Base-by-base conservation (phyloP, 345 rosid genomes). In the Cardamine chenopodiifolia region DNA sequence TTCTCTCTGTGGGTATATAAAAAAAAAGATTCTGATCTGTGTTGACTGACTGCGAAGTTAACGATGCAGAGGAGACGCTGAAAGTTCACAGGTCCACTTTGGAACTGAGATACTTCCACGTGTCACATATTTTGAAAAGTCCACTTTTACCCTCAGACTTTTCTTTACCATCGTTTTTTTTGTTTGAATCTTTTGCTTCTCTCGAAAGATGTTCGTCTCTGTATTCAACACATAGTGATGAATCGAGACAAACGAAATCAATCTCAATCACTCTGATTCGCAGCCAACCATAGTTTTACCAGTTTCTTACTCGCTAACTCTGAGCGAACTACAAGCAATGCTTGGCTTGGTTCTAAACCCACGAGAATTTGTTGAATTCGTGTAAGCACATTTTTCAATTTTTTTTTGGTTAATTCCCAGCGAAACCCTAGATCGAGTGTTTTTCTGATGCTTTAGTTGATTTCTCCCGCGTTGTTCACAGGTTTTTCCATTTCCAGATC, bases 21-120 rank as follows among this genome's bases (percentile, higher is more conserved):
- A 73, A 71, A 45, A 7, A 8, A 0, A 7, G 68, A 77, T 39
- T 65, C 57, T 59, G 77, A 77, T 65, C 55, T 77, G 67, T 42
- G 4, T 31, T 17, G 61, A 8, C 44, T 68, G 25, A 60, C 34
- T 60, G 60, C 81, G 76, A 77, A 35, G 71, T 77, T 56, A 70
- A 70, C 71, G 65, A 37, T 37, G 40, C 40, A 35, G 40, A 35
- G 12, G 12, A 35, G 40, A 35, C 11, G 40, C 40, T 35, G 40
- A 3, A 37, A 37, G 49, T n/a, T 45, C 49, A 45, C 66, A 56
- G 59, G 66, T 25, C 48, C 39, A 67, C 53, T 25, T 4, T 55
- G 34, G 37, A 2, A 11, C 23, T 18, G 29, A 18, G 62, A 34
- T 35, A 12, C 22, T 34, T 35, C 44, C 61, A 68, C 74, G 69